Evolutionary conservation across 1,139 yeast genomes (phyloP).

Genomic region (Blastobotrys elegans): DNA sequence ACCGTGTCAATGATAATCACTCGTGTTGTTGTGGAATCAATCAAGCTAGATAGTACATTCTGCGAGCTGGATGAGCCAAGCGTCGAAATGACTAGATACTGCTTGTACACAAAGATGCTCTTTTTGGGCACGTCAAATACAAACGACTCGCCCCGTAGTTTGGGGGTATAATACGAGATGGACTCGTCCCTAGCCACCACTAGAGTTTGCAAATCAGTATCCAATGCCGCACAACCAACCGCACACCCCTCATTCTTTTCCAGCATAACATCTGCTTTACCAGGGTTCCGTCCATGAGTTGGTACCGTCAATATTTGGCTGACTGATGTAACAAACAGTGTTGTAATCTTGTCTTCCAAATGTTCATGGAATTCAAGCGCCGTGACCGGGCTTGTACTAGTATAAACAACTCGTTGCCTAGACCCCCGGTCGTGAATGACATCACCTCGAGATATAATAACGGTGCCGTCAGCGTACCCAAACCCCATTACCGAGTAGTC

Average conservation of each 20-base stretch:
- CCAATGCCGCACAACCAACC: slow-evolving; percentile 55
- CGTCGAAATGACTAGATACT: slow-evolving; percentile 56
- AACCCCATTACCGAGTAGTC: slow-evolving; percentile 66
- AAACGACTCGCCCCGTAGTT: slow-evolving; percentile 53
- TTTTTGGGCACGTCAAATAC: slow-evolving; percentile 58
- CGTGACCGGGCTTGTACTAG: slow-evolving; percentile 66
- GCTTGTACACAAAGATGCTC: slow-evolving; percentile 43
- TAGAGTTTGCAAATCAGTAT: slow-evolving; percentile 30
- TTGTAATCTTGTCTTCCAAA: slow-evolving; percentile 27
- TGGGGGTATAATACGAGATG: slow-evolving; percentile 50
- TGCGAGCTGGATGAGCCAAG: slow-evolving; percentile 16
- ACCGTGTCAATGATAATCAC: slow-evolving; percentile 61
- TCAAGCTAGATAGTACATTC: slow-evolving; percentile 24
- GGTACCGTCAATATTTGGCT: slow-evolving; percentile 66
- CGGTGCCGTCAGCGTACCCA: slow-evolving; percentile 87
- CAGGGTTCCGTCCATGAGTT: slow-evolving; percentile 73
- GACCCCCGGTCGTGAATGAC: slow-evolving; percentile 84
- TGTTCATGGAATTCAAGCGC: slow-evolving; percentile 56
- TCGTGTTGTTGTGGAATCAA: slow-evolving; percentile 38
- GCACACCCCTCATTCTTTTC: slow-evolving; percentile 66
- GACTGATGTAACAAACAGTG: slow-evolving; percentile 62
- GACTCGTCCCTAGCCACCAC: slow-evolving; percentile 52
- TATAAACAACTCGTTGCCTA: slow-evolving; percentile 70
- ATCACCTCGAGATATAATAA: slow-evolving; percentile 81
- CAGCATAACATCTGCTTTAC: slow-evolving; percentile 57